Conservation (phyloP, 2,329 filamentous ascomycete genomes). For the Pseudocercospora pini-densiflorae region DNA sequence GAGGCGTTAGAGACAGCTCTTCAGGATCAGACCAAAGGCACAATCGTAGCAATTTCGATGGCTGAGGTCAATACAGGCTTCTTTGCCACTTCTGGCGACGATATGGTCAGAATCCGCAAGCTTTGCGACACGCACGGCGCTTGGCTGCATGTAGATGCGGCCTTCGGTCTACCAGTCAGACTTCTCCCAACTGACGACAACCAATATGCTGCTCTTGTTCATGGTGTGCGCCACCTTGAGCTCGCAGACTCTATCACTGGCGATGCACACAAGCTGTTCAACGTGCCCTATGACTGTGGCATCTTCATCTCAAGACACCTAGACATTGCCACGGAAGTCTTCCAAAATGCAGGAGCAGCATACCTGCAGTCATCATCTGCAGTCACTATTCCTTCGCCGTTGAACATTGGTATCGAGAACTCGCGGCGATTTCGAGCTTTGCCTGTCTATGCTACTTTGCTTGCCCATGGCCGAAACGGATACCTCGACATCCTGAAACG, state of each 20-base stretch:
- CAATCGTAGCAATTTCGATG: conserved; percentile 78
- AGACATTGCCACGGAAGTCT: conserved; percentile 64
- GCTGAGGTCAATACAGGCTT: conserved; percentile 90
- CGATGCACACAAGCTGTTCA: conserved; percentile 90
- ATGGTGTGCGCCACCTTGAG: conserved; percentile 68
- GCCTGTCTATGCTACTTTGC: conserved; percentile 82
- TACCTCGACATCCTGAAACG: conserved; percentile 70
- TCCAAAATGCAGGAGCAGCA: conserved; percentile 82
- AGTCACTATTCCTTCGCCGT: conserved; percentile 70
- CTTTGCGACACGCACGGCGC: conserved; percentile 74
- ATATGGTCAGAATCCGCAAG: conserved; percentile 66
- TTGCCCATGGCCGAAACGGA: conserved; percentile 73
- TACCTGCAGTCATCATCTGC: conserved; percentile 63
- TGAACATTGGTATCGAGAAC: conserved; percentile 89
- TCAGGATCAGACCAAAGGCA: conserved; percentile 57
- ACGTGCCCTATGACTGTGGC: conserved; percentile 92
- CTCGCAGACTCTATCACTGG: conserved; percentile 85
- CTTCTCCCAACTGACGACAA: conserved; percentile 57
- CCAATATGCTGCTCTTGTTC: conserved; percentile 61
- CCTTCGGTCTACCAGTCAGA: conserved; percentile 83
- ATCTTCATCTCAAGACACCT: conserved; percentile 79
- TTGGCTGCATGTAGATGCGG: conserved; percentile 92
- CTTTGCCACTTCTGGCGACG: conserved; percentile 68
- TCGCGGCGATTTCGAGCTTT: conserved; percentile 87
- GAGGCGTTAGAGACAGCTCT: conserved; percentile 66